These are phyloP conservation scores for Coniophora puteana DNA, from an alignment of 1,284 basidiomycete species.

Conservation along the genomic window DNA sequence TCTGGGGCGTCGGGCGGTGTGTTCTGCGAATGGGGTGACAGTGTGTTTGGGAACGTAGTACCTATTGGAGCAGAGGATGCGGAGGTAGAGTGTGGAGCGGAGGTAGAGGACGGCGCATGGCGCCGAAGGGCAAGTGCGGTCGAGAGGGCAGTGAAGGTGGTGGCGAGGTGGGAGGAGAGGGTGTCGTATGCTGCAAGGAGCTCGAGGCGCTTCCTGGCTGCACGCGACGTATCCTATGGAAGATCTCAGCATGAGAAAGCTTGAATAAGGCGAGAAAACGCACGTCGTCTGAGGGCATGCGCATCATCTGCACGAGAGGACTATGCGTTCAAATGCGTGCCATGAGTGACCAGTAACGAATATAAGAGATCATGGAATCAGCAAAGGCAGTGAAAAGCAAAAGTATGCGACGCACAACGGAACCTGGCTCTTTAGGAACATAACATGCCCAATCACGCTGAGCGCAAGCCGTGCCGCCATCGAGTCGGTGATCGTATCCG, in stretches of 20 bases:
- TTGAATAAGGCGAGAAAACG: constrained; percentile 4
- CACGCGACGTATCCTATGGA: constrained; percentile 36
- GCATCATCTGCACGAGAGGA: constrained; percentile 57
- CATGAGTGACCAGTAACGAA: neutral
- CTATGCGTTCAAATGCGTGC: constrained; percentile 29
- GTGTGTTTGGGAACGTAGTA: too few species aligned
- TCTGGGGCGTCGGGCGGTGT: too few species aligned
- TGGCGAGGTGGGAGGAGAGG: constrained; percentile 65
- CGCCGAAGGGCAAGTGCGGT: constrained; percentile 49
- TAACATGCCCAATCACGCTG: constrained; percentile 58
- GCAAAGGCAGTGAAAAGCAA: neutral
- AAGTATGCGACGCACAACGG: constrained; percentile 57
- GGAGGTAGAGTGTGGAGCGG: too few species aligned
- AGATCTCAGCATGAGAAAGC: neutral
- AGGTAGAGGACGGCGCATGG: too few species aligned
- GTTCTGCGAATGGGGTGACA: too few species aligned
- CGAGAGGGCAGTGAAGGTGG: constrained; percentile 68
- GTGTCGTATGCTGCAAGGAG: constrained; percentile 62
- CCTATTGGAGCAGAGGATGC: too few species aligned
- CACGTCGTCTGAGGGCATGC: constrained; percentile 38
- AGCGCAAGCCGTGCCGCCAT: constrained; percentile 60
- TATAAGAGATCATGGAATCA: neutral
- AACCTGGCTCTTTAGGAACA: constrained; percentile 73
- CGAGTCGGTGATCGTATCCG: constrained; percentile 45
- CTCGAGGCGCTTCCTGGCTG: constrained; percentile 55